Percentiles rank a stretch among this genome's conserved stretches.
Evolutionary conservation across 2,329 filamentous ascomycete genomes (phyloP).

Genomic region (Kalmusia sp.): DNA sequence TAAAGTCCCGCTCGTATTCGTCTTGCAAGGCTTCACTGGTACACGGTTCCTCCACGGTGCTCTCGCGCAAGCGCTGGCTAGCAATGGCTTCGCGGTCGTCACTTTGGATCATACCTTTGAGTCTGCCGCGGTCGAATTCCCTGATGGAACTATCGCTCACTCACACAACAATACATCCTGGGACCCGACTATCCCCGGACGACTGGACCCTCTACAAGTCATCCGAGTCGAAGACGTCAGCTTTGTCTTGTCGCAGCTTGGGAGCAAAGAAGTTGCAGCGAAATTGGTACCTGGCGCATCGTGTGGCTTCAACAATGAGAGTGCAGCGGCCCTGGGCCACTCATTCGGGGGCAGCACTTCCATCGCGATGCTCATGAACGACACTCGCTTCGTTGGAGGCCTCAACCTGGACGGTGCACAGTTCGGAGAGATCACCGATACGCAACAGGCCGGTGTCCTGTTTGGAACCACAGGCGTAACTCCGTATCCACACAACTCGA

Average conservation of each 20-base stretch:
- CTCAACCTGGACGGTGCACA: constrained; percentile 37
- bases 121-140: constrained; percentile 53
- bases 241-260: constrained; percentile 21
- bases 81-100: constrained; percentile 54
- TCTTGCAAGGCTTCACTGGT: constrained; percentile 50
- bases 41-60: constrained; percentile 51
- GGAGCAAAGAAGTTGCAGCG: constrained; percentile 8
- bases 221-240: constrained; percentile 15
- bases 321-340: constrained; percentile 31
- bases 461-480: constrained; percentile 10
- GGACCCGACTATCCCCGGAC: constrained; percentile 4
- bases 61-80: constrained; percentile 53
- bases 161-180: constrained; percentile 6
- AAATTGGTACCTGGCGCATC: constrained; percentile 11
- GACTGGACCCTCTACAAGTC: constrained; percentile 2
- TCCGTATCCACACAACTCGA: constrained; percentile 16
- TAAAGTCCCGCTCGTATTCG: constrained; percentile 2
- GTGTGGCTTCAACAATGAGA: constrained; percentile 15
- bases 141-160: constrained; percentile 37
- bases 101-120: constrained; percentile 59
- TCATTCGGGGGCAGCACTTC: constrained; percentile 41
- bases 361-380: constrained; percentile 23
- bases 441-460: constrained; percentile 9
- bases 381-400: constrained; percentile 29
- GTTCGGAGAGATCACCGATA: constrained; percentile 11